A percentile compares a stretch with the other conserved stretches of the same genome.
These are phyloP conservation scores for Rehmannia glutinosa DNA, from an alignment of 257 asterid species.

Conservation along the genomic window DNA sequence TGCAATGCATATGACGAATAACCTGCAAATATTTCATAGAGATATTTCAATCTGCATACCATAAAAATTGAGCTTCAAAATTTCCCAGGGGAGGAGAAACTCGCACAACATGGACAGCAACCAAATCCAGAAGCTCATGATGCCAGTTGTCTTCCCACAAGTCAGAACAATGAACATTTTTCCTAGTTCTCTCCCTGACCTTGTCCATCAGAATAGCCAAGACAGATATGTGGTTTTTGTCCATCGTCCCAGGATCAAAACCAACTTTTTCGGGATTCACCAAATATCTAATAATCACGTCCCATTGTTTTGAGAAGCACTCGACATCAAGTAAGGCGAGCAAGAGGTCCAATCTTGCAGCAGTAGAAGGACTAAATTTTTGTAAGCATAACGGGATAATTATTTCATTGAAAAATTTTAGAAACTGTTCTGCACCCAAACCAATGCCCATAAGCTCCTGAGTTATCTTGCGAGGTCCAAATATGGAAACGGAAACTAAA, in stretches of 20 bases:
- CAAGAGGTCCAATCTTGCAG: conserved; percentile 73
- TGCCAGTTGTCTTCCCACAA: conserved; percentile 41
- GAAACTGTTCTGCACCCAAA: conserved; percentile 44
- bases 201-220: conserved; percentile 78
- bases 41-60: conserved; percentile 46
- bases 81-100: conserved; percentile 50
- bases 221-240: conserved; percentile 32
- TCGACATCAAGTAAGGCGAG: conserved; percentile 79
- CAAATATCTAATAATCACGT: conserved; percentile 50
- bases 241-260: conserved; percentile 28
- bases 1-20: background rate
- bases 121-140: conserved; percentile 71
- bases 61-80: conserved; percentile 49
- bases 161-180: conserved; percentile 30
- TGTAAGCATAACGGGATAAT: conserved; percentile 85
- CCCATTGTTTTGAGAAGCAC: conserved; percentile 79
- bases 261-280: conserved; percentile 33
- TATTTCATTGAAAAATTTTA: conserved; percentile 52
- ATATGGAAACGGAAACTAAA: conserved; percentile 50
- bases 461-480: conserved; percentile 70
- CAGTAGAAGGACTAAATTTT: conserved; percentile 34
- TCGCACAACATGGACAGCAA: conserved; percentile 53
- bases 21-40: conserved; percentile 2
- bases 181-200: conserved; percentile 55
- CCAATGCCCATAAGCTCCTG: conserved; percentile 50